Evolutionary conservation across 179 eudicot species (phyloP).

Genomic region (Beta lomatogona): DNA sequence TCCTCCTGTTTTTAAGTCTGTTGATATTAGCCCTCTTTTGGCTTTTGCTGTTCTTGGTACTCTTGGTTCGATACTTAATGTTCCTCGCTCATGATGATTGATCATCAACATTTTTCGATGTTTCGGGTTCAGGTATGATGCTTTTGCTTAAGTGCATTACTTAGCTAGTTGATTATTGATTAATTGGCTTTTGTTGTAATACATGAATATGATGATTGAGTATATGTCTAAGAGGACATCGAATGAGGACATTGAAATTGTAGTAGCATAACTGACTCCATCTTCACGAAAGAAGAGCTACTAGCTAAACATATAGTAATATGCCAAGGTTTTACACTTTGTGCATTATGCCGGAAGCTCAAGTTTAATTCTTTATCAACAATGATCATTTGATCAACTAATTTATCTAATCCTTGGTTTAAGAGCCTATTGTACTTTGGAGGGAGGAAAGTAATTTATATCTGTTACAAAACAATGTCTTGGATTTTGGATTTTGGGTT

Average conservation of each 20-base stretch:
- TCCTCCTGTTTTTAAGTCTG: constrained; percentile 64
- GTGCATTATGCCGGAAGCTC: background rate
- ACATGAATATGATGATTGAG: background rate
- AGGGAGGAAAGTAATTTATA: background rate
- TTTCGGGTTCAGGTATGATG: background rate
- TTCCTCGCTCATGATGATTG: background rate
- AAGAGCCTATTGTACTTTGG: background rate
- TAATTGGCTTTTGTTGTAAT: background rate
- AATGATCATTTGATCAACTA: background rate
- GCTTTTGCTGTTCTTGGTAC: constrained; percentile 72
- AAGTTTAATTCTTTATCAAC: background rate
- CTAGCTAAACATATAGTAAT: background rate
- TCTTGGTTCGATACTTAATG: constrained; percentile 53
- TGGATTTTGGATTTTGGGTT: background rate
- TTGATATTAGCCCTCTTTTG: constrained; percentile 75
- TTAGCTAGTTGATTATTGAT: background rate
- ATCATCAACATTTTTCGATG: background rate
- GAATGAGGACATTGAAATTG: background rate
- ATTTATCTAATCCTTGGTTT: background rate
- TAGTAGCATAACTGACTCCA: background rate
- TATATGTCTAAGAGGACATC: background rate
- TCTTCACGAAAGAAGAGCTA: background rate
- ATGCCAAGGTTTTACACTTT: background rate
- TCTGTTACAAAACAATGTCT: background rate
- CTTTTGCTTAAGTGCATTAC: background rate